Evolutionary conservation across 306 rosid genomes (phyloP), one percentile per base, ranked within the genome.

Genomic region (Mimosa bimucronata): DNA sequence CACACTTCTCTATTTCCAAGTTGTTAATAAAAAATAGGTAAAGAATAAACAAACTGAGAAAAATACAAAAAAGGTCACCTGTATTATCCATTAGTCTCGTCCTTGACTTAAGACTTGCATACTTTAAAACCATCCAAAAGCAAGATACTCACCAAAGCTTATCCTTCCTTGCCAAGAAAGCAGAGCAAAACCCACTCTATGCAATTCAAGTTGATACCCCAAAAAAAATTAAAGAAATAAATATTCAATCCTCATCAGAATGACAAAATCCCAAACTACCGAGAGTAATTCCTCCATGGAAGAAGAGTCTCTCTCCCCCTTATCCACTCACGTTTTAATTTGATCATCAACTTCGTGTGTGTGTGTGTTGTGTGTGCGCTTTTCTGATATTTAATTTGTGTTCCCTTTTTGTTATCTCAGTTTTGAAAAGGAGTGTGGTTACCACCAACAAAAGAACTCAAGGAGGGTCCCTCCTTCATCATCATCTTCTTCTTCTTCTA

Each of bases 341-440:
- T 41, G n/a, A 68, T 10, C 25, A 0, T 61, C n/a, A 41, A 41
- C n/a, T 72, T 50, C 26, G 28, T 46, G 6, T n/a, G n/a, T n/a
- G n/a, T n/a, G n/a, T n/a, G n/a, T n/a, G n/a, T n/a, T n/a, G n/a
- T n/a, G n/a, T n/a, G n/a, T n/a, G n/a, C n/a, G n/a, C 7, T 57
- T 23, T 0, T 48, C 21, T 29, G 12, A 37, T n/a, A 18, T 77
- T 62, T n/a, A n/a, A n/a, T n/a, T 16, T 52, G 9, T 13, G 34
- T 9, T 8, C 3, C 10, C 10, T 18, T 52, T 57, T 45, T 2
- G 25, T 76, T 42, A 60, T 64, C 1, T 25, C 91, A 94, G 97
- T 90, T 90, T 87, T 31, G 92, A 87, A 48, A 90, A 86, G 48
- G 88, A 83, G 2, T 14, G 71, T 15, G 14, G 77, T 71, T 15